Conservation (phyloP, 208 protist species). For the Leishmania martiniquensis region DNA sequence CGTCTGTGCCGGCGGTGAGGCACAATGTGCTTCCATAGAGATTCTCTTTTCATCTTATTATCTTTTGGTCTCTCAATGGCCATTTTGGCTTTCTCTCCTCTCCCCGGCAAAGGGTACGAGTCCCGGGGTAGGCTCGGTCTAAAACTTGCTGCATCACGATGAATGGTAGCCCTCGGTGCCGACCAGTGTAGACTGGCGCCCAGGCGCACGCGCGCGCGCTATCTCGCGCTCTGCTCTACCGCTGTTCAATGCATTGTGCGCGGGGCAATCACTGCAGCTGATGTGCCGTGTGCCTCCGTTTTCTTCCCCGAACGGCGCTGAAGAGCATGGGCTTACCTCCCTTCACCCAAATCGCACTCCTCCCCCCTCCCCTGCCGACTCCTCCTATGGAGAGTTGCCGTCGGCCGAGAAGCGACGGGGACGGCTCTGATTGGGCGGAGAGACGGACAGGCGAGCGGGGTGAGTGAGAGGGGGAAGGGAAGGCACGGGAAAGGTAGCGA, state of each 20-base stretch:
- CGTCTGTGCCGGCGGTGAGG: not conserved
- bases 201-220: not conserved
- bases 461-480: no score
- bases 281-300: no score
- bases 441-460: not conserved
- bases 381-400: not conserved
- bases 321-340: not conserved
- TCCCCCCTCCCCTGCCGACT: not conserved
- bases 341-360: not conserved
- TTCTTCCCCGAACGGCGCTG: no score
- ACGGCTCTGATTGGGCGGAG: not conserved
- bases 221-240: not conserved
- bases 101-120: constrained; percentile 17
- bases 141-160: not conserved
- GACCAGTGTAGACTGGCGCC: not conserved
- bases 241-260: not conserved
- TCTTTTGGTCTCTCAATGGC: not conserved
- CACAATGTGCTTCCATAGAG: constrained; percentile 28
- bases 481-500: no score
- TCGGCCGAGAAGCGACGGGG: not conserved
- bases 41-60: constrained; percentile 22
- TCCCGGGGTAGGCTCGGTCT: constrained; percentile 25
- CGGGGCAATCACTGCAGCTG: not conserved
- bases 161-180: no score
- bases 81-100: constrained; percentile 1